Evolutionary conservation across 2,329 filamentous ascomycete species (phyloP).

Genomic region (Botrytis squamosa): DNA sequence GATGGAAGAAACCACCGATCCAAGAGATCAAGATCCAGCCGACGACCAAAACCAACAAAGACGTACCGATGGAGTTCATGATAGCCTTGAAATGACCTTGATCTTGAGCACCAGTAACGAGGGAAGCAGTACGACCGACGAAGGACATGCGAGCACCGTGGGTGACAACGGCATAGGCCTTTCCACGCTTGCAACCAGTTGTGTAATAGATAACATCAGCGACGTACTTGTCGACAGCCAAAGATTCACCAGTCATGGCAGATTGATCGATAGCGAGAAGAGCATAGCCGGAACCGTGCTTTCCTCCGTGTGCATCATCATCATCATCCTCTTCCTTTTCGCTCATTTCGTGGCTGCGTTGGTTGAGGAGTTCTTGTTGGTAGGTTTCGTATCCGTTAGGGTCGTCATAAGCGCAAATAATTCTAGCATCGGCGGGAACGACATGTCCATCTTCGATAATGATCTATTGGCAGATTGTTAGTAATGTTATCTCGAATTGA

Average conservation of each 20-base stretch:
- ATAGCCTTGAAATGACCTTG: slow-evolving; percentile 79
- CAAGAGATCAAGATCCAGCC: slow-evolving; percentile 73
- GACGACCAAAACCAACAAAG: slow-evolving; percentile 72
- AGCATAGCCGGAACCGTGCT: slow-evolving; percentile 58
- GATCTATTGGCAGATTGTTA: slow-evolving; percentile 45
- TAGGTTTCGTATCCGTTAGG: slow-evolving; percentile 67
- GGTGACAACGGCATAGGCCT: slow-evolving; percentile 67
- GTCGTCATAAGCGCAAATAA: slow-evolving; percentile 71
- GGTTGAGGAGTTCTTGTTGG: slow-evolving; percentile 61
- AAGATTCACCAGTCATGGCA: slow-evolving; percentile 77
- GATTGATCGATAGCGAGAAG: slow-evolving; percentile 75
- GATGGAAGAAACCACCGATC: slow-evolving; percentile 77
- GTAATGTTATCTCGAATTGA: background rate
- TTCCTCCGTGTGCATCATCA: slow-evolving; percentile 52
- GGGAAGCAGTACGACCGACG: slow-evolving; percentile 71
- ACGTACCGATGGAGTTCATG: slow-evolving; percentile 78
- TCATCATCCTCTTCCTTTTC: slow-evolving; percentile 54
- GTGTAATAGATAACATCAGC: slow-evolving; percentile 75
- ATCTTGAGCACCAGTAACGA: slow-evolving; percentile 73
- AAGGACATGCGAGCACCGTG: slow-evolving; percentile 70
- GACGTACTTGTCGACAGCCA: slow-evolving; percentile 78
- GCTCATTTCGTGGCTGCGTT: slow-evolving; percentile 59
- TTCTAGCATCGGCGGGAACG: slow-evolving; percentile 66
- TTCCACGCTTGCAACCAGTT: slow-evolving; percentile 78
- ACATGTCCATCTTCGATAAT: slow-evolving; percentile 71